These are phyloP conservation scores for Xylariomycetidae sp. DNA, from an alignment of 2,329 filamentous ascomycete species.

Conservation along the genomic window DNA sequence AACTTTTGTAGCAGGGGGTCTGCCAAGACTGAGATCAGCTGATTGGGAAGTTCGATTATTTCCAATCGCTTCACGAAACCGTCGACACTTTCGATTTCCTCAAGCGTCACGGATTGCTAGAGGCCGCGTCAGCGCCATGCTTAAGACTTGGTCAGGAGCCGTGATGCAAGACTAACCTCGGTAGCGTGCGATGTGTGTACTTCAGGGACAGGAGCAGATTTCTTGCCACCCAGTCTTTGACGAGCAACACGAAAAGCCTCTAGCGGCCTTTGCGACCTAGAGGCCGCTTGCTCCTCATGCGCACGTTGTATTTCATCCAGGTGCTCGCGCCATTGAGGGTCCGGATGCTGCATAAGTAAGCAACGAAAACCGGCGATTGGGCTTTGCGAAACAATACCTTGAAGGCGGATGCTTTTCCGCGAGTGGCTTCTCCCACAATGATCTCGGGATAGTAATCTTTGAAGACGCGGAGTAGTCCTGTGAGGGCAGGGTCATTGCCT, in stretches of 20 bases:
- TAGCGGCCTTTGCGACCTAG: slow-evolving; percentile 33
- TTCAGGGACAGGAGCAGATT: slow-evolving; percentile 53
- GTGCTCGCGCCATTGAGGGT: slow-evolving; percentile 67
- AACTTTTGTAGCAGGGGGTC: slow-evolving; percentile 78
- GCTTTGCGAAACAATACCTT: slow-evolving; percentile 36
- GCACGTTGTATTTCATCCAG: slow-evolving; percentile 63
- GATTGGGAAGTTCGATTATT: slow-evolving; percentile 74
- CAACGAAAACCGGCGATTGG: slow-evolving; percentile 1
- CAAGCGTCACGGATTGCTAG: slow-evolving; percentile 61
- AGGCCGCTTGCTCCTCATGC: slow-evolving; percentile 44
- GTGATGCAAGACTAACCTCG: slow-evolving; percentile 53
- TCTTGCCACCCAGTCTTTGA: slow-evolving; percentile 42
- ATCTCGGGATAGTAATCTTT: slow-evolving; percentile 91
- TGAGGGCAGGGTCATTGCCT: slow-evolving; percentile 68
- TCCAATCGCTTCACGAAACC: slow-evolving; percentile 70
- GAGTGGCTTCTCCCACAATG: slow-evolving; percentile 65
- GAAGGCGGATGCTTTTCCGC: slow-evolving; percentile 57
- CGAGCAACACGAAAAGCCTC: slow-evolving; percentile 62
- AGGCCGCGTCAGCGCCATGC: too few relatives aligned
- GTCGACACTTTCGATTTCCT: slow-evolving; percentile 70
- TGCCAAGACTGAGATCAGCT: slow-evolving; percentile 70
- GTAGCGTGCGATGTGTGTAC: slow-evolving; percentile 72
- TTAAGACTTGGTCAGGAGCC: too few relatives aligned
- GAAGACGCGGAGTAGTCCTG: slow-evolving; percentile 74
- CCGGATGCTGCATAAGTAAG: slow-evolving; percentile 57